Percentiles rank a stretch among this genome's conserved stretches.
phyloP scores from a whole-genome alignment of 2,329 filamentous ascomycete species.

The Pseudocercospora eumusae region DNA sequence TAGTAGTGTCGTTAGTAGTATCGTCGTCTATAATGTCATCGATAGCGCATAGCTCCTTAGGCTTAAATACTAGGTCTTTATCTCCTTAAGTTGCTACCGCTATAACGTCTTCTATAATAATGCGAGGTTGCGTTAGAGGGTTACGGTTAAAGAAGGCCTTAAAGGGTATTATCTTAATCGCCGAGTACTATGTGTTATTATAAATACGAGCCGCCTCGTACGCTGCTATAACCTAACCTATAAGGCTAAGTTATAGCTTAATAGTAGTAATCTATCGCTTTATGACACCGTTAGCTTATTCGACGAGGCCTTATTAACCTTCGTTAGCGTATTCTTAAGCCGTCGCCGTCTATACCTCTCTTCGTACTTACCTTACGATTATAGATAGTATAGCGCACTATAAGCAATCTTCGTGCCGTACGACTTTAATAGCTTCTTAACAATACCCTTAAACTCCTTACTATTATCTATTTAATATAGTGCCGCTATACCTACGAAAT shows the following conservation, averaged over 20 bases:
- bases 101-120: neutral
- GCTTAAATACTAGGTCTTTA: neutral
- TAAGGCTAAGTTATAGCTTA: no score
- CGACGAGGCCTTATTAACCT: no score
- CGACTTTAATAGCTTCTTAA: neutral
- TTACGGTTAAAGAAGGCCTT: neutral
- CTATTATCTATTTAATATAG: no score
- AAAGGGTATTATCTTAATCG: neutral
- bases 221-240: no score
- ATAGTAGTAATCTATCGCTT: no score
- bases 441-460: no score
- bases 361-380: neutral
- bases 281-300: no score
- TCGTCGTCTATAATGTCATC: no score
- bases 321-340: no score
- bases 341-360: no score
- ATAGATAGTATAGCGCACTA: neutral
- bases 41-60: neutral
- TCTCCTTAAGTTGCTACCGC: neutral
- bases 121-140: neutral
- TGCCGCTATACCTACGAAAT: no score
- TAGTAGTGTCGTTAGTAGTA: neutral
- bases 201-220: no score
- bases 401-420: neutral
- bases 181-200: neutral